phyloP scores from a whole-genome alignment of 805 yeast genomes.

The Wickerhamomyces rabaulensis region DNA sequence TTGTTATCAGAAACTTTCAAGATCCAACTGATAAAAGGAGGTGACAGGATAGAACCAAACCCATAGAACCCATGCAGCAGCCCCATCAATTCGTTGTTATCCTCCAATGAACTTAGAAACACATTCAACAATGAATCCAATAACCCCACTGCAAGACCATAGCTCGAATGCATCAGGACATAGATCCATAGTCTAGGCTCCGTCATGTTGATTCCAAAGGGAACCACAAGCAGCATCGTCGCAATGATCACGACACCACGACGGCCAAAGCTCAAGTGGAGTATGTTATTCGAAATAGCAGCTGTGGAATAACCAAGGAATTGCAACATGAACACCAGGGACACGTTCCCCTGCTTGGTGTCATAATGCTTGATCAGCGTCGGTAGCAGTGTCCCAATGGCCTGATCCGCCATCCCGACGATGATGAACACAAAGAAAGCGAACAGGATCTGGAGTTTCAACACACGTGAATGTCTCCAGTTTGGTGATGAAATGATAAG shows the following conservation, averaged over 20 bases:
- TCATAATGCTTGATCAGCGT: conserved; percentile 41
- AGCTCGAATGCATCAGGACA: conserved; percentile 32
- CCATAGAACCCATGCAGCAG: conserved; percentile 67
- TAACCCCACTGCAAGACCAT: conserved; percentile 54
- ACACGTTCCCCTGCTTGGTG: conserved; percentile 42
- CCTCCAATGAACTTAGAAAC: conserved; percentile 40
- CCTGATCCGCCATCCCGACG: conserved; percentile 56
- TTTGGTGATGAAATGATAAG: conserved; percentile 9
- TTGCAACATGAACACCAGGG: conserved; percentile 46
- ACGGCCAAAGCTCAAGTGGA: conserved; percentile 42
- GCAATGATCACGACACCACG: conserved; percentile 39
- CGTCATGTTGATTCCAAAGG: conserved; percentile 34
- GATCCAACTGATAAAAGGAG: conserved; percentile 51
- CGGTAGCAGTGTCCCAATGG: conserved; percentile 56
- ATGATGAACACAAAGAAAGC: conserved; percentile 36
- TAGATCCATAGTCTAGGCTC: conserved; percentile 34
- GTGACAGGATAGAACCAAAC: conserved; percentile 64
- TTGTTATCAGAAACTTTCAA: conserved; percentile 23
- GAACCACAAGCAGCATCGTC: conserved; percentile 27
- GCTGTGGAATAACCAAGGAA: conserved; percentile 50
- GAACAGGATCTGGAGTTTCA: conserved; percentile 39
- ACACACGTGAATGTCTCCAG: conserved; percentile 28
- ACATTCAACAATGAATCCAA: conserved; percentile 52
- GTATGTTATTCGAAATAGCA: conserved; percentile 41
- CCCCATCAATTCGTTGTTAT: conserved; percentile 56